Evolutionary conservation across 495 filamentous ascomycete genomes (phyloP).

Genomic region (Choiromyces venosus): DNA sequence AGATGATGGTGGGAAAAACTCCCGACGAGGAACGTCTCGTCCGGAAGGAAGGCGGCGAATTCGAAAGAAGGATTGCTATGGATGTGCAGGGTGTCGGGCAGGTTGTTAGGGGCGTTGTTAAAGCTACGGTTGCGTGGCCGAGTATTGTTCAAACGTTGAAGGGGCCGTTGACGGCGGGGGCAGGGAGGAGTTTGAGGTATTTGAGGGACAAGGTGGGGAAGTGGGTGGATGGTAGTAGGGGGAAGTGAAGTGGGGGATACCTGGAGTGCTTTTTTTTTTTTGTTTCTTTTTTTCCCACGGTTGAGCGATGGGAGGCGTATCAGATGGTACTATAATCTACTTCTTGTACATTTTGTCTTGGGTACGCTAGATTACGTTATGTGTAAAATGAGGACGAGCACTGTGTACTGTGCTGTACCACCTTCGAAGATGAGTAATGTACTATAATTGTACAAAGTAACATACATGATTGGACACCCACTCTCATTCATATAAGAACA

Average conservation of each 20-base stretch:
- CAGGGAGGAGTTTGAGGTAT: constrained; percentile 65
- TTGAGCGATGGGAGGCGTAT: background rate
- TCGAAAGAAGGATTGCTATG: constrained; percentile 74
- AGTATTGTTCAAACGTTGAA: constrained; percentile 80
- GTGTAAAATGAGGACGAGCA: too few relatives aligned
- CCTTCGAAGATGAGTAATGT: background rate
- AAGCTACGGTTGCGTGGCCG: constrained; percentile 84
- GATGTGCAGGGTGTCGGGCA: constrained; percentile 58
- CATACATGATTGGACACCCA: background rate
- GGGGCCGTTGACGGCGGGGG: constrained; percentile 68
- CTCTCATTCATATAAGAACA: background rate
- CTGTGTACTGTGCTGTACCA: background rate
- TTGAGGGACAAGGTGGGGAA: constrained; percentile 77
- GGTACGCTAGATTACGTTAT: too few relatives aligned
- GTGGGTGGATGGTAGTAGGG: constrained; percentile 44
- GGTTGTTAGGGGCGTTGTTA: constrained; percentile 67
- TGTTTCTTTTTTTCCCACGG: background rate
- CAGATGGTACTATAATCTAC: too few relatives aligned
- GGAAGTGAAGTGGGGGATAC: background rate
- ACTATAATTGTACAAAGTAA: background rate
- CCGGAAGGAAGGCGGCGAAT: constrained; percentile 69
- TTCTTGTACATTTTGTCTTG: too few relatives aligned
- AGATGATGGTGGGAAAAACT: constrained; percentile 71
- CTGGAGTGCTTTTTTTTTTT: background rate
- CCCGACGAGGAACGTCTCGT: constrained; percentile 68